Evolutionary conservation across 2,329 filamentous ascomycete species (phyloP).

Genomic region (Monosporascus cannonballus): DNA sequence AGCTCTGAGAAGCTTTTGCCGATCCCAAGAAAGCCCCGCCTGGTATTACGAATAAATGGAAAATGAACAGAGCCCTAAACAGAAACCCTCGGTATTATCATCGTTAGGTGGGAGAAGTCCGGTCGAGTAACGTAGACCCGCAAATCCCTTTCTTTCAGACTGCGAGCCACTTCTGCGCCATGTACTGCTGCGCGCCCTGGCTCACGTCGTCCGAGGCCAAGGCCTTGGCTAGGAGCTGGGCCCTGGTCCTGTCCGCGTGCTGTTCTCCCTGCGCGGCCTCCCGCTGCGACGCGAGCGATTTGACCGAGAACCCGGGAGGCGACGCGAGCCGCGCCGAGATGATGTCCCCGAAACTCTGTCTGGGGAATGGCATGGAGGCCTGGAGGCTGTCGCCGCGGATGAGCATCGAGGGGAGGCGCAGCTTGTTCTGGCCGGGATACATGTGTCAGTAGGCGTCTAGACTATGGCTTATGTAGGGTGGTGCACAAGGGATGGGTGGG

Average conservation of each 20-base stretch:
- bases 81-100: too few species aligned
- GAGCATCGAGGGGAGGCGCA: slow-evolving; percentile 57
- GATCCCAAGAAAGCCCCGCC: too few species aligned
- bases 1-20: too few species aligned
- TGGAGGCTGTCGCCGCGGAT: slow-evolving; percentile 48
- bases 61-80: too few species aligned
- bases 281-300: slow-evolving; percentile 29
- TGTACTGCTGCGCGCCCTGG: slow-evolving; percentile 28
- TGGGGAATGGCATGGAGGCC: slow-evolving; percentile 35
- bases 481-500: too few species aligned
- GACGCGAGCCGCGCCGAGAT: slow-evolving; percentile 29
- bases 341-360: not conserved
- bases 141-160: slow-evolving; percentile 12
- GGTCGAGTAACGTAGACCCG: too few species aligned
- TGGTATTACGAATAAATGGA: too few species aligned
- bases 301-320: slow-evolving; percentile 10
- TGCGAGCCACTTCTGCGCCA: slow-evolving; percentile 32
- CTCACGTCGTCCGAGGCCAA: slow-evolving; percentile 28
- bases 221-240: slow-evolving; percentile 35
- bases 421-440: slow-evolving; percentile 37
- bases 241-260: slow-evolving; percentile 15
- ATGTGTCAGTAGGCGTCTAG: too few species aligned
- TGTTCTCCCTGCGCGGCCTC: slow-evolving; percentile 25
- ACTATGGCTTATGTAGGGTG: too few species aligned
- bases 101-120: too few species aligned